A percentile compares a stretch with the other conserved stretches of the same genome.
phyloP scores from a whole-genome alignment of 768 basidiomycete genomes.

The Favolaschia claudopus region DNA sequence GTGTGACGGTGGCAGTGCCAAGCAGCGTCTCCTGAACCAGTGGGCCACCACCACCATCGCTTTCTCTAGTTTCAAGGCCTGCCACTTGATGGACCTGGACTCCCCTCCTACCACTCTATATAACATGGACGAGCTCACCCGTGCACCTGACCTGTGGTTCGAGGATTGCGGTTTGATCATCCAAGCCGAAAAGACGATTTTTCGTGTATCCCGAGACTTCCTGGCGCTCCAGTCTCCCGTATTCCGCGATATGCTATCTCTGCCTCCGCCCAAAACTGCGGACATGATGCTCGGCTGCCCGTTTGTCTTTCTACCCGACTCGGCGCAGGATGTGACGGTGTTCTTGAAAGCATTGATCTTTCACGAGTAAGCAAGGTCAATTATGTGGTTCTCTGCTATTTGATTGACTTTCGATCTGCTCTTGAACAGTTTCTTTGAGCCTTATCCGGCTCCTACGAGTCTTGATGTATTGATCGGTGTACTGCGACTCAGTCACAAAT shows the following conservation, averaged over 20 bases:
- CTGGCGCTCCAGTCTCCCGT: background rate
- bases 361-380: background rate
- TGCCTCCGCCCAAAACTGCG: background rate
- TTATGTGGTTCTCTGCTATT: background rate
- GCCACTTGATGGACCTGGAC: too few species aligned
- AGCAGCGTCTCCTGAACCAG: too few species aligned
- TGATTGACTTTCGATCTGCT: background rate
- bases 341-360: background rate
- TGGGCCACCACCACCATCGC: too few species aligned
- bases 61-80: too few species aligned
- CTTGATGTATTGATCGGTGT: background rate
- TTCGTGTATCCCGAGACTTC: background rate
- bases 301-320: background rate
- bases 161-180: conserved; percentile 27
- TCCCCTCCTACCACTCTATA: too few species aligned
- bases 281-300: background rate
- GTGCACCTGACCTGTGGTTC: background rate
- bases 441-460: background rate
- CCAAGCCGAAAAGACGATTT: background rate
- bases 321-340: background rate
- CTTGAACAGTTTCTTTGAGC: background rate
- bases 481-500: background rate
- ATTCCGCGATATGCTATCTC: conserved; percentile 1
- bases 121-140: background rate
- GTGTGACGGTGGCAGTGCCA: too few species aligned